Conservation (phyloP, 1,284 basidiomycete genomes). For the Ceratobasidium papillatum region DNA sequence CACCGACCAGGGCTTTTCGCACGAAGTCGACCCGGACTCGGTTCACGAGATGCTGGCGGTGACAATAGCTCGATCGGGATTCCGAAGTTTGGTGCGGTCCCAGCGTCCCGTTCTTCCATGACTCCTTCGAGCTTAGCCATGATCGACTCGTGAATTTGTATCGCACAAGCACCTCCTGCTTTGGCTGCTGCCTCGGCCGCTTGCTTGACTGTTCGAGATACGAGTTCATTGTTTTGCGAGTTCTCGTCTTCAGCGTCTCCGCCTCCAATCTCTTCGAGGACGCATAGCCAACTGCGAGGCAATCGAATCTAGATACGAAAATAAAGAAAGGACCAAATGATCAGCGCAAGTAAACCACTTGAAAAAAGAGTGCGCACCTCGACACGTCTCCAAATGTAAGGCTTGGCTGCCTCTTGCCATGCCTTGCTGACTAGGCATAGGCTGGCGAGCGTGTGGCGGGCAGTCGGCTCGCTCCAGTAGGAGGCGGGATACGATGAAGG, state of each 20-base stretch:
- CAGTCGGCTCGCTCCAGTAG: constrained; percentile 69
- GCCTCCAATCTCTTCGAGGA: constrained; percentile 76
- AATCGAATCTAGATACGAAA: constrained; percentile 55
- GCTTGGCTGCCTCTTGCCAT: constrained; percentile 80
- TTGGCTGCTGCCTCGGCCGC: constrained; percentile 58
- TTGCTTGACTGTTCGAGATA: constrained; percentile 41
- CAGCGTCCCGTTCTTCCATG: constrained; percentile 9
- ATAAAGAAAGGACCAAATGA: not conserved
- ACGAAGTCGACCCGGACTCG: constrained; percentile 71
- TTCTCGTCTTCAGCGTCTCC: constrained; percentile 62
- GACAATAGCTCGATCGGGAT: constrained; percentile 77
- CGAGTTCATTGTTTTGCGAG: constrained; percentile 52
- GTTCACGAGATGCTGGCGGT: constrained; percentile 78
- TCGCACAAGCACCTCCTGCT: constrained; percentile 65
- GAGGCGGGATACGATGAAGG: constrained; percentile 75
- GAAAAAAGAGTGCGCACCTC: constrained; percentile 58
- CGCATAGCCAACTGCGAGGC: constrained; percentile 78
- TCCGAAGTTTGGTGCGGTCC: constrained; percentile 57
- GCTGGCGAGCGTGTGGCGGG: constrained; percentile 68
- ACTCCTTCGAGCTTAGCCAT: constrained; percentile 61
- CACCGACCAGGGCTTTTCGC: constrained; percentile 82
- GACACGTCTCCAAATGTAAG: constrained; percentile 80
- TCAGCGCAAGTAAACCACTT: not conserved
- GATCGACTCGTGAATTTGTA: constrained; percentile 62
- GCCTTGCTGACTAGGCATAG: constrained; percentile 76